Evolutionary conservation across 768 basidiomycete genomes (phyloP).

Genomic region (Grammothele lineata): DNA sequence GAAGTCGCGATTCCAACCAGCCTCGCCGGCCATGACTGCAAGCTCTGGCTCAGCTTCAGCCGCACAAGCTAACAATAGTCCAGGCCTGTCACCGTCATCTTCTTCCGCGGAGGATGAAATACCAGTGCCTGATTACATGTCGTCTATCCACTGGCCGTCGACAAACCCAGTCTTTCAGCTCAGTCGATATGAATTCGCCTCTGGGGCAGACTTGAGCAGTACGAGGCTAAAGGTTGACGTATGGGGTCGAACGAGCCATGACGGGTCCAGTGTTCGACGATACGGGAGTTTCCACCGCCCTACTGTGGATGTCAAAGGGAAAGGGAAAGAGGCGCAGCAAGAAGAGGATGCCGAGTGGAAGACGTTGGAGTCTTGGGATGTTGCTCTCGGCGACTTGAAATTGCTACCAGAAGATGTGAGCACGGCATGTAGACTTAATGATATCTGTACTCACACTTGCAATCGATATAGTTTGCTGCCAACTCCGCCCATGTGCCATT

Average conservation of each 20-base stretch:
- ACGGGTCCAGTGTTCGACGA: neutral
- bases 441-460: no score
- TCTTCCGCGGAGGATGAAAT: no score
- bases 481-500: conserved; percentile 52
- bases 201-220: conserved; percentile 50
- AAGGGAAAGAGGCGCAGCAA: conserved; percentile 45
- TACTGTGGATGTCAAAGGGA: conserved; percentile 21
- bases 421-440: neutral
- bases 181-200: conserved; percentile 54
- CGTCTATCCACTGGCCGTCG: conserved; percentile 75
- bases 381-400: conserved; percentile 54
- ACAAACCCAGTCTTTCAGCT: conserved; percentile 75
- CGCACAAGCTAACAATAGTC: no score
- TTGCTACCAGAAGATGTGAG: conserved; percentile 62
- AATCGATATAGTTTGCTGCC: conserved; percentile 30
- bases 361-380: conserved; percentile 61
- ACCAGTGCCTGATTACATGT: conserved; percentile 68
- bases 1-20: no score
- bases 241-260: conserved; percentile 44
- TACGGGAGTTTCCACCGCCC: conserved; percentile 4
- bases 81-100: no score
- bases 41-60: no score
- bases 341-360: conserved; percentile 46
- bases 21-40: no score
- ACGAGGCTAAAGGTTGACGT: conserved; percentile 51